A percentile compares a stretch with the other conserved stretches of the same genome.
phyloP scores from a whole-genome alignment of 495 filamentous ascomycete species.

The Antarctomyces pellizariae region DNA sequence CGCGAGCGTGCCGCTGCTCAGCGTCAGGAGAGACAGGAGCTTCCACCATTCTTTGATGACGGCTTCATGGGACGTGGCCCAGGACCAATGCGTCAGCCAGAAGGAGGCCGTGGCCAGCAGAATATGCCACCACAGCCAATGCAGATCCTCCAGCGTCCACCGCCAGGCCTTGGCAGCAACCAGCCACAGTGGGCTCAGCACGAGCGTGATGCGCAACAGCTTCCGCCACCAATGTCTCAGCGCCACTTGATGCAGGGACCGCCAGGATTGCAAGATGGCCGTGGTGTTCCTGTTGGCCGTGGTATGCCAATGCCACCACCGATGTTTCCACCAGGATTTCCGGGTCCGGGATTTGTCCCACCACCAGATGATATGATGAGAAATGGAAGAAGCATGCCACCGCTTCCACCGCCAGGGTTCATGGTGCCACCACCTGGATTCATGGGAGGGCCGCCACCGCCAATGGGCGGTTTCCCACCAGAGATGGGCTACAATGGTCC shows the following conservation, averaged over 20 bases:
- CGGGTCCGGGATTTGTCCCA: slow-evolving; percentile 16
- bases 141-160: slow-evolving; percentile 30
- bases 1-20: slow-evolving; percentile 17
- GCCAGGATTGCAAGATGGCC: slow-evolving; percentile 22
- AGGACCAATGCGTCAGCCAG: slow-evolving; percentile 10
- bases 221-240: slow-evolving; percentile 23
- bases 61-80: slow-evolving; percentile 7
- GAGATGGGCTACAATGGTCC: slow-evolving; percentile 19
- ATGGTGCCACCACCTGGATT: slow-evolving; percentile 27
- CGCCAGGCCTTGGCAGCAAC: slow-evolving; percentile 24
- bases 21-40: slow-evolving; percentile 13
- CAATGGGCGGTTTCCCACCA: slow-evolving; percentile 21
- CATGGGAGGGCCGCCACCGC: slow-evolving; percentile 16
- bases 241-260: slow-evolving; percentile 16
- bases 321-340: slow-evolving; percentile 22
- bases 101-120: slow-evolving; percentile 18
- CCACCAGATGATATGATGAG: slow-evolving; percentile 21
- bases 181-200: slow-evolving; percentile 14
- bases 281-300: slow-evolving; percentile 19
- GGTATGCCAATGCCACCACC: slow-evolving; percentile 25
- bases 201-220: slow-evolving; percentile 18
- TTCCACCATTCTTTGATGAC: slow-evolving; percentile 13
- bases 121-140: slow-evolving; percentile 22
- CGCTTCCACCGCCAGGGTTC: slow-evolving; percentile 13
- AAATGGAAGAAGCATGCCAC: slow-evolving; percentile 9